A percentile compares a stretch with the other conserved stretches of the same genome.
These are phyloP conservation scores for Oryza glaberrima DNA, from an alignment of 176 grass and related monocot genomes.

Conservation along the genomic window DNA sequence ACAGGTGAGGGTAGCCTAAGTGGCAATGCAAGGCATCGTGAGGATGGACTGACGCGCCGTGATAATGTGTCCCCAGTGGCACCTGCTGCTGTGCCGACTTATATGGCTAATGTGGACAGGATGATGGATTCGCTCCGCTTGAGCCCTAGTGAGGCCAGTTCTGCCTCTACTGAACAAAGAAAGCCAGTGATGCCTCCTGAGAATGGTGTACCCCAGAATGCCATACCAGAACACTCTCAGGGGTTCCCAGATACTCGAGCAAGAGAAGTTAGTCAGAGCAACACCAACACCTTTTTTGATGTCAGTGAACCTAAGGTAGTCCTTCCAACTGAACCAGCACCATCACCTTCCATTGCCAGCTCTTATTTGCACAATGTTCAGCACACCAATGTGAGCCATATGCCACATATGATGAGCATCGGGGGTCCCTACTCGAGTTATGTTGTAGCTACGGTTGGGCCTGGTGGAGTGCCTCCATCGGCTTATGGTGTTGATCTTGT, in stretches of 20 bases:
- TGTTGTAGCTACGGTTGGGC: slow-evolving; percentile 51
- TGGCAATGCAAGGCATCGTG: slow-evolving; percentile 52
- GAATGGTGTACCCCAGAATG: slow-evolving; percentile 51
- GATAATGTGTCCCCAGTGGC: slow-evolving; percentile 42
- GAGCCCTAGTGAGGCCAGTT: slow-evolving; percentile 40
- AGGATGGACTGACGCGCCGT: slow-evolving; percentile 44
- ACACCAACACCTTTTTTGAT: slow-evolving; percentile 57
- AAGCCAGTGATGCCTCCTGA: slow-evolving; percentile 42
- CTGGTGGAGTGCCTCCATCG: slow-evolving; percentile 41
- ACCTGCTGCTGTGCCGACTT: slow-evolving; percentile 45
- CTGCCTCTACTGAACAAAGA: slow-evolving; percentile 48
- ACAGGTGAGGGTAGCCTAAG: slow-evolving; percentile 53
- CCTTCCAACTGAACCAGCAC: slow-evolving; percentile 49
- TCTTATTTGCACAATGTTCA: slow-evolving; percentile 71
- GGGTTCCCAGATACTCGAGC: slow-evolving; percentile 29
- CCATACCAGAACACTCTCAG: slow-evolving; percentile 42
- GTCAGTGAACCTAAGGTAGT: slow-evolving; percentile 57
- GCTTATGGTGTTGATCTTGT: slow-evolving; percentile 62
- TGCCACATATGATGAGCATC: slow-evolving; percentile 64
- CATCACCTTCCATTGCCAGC: slow-evolving; percentile 48
- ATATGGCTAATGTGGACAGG: slow-evolving; percentile 63
- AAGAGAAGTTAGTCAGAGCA: slow-evolving; percentile 47
- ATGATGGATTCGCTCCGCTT: slow-evolving; percentile 56
- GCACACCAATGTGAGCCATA: slow-evolving; percentile 52
- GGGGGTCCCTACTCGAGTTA: slow-evolving; percentile 61